Evolutionary conservation across 1,284 basidiomycete genomes (phyloP), one percentile per base, ranked within the genome.

Genomic region (Austroboletus niveus): DNA sequence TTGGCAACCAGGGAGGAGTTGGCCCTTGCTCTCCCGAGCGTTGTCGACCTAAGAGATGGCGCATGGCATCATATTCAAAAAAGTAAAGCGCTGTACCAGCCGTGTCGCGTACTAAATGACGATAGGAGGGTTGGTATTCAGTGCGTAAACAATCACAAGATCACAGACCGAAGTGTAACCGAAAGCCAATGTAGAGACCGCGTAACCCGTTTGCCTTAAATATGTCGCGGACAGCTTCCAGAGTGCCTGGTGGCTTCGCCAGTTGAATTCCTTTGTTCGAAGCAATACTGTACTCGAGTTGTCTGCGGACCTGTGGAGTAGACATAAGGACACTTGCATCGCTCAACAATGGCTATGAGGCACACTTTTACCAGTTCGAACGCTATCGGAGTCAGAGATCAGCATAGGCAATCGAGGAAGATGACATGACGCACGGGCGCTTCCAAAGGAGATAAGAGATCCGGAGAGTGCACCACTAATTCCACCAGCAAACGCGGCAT

Each of bases 281-380:
- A 22, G 93, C 92, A 54, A 98, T 98, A 45, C 92, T 85, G 64
- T 91, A 98, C 71, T 98, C 96, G 46, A 99, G 76, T 64, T 99
- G 95, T 59, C 93, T 77, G 55, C 92, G 86, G 50, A 94, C 87
- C 89, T 92, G 61, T 49, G 40, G 51, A 31, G 32, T 43, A 20
- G 34, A 47, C 30, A 45, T 63, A 45, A 65, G 49, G 20, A 54
- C 27, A 38, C 36, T 10, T 14, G 38, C 8, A 17, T 42, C 20
- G 45, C 30, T 35, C 45, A 41, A 14, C 8, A 39, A 47, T 11
- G 29, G 9, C 30, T 12, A 48, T 38, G n/a, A 42, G 40, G 55
- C 74, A 59, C 58, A 94, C 93, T 79, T 98, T 98, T 62, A 98
- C 93, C 40, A 98, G 84, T 69, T 98, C 95, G 62, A 98, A 98